A percentile compares a stretch with the other conserved stretches of the same genome.
Conservation (phyloP, 2,329 filamentous ascomycete genomes). For the Graphilbum ipis-grandicollis region DNA sequence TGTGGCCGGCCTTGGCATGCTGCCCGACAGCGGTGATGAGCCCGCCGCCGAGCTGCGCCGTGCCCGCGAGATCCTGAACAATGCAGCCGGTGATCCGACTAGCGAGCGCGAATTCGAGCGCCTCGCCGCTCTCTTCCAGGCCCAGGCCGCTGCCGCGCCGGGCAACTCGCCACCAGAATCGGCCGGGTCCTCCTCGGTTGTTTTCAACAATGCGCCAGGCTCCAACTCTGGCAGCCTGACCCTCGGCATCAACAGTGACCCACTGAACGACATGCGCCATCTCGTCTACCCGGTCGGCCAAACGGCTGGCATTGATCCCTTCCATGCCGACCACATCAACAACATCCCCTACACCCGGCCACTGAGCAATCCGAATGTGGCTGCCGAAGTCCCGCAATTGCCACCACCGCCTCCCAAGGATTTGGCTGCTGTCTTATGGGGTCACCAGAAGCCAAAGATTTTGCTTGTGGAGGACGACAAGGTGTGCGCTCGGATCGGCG, state of each 20-base stretch:
- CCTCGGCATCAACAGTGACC: slow-evolving; percentile 29
- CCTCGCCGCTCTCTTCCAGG: slow-evolving; percentile 33
- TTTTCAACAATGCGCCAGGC: slow-evolving; percentile 34
- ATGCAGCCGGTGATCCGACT: slow-evolving; percentile 31
- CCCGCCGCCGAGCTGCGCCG: slow-evolving; percentile 33
- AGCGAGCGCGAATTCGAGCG: slow-evolving; percentile 38
- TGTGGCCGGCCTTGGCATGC: slow-evolving; percentile 19
- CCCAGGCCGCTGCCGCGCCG: too few relatives aligned
- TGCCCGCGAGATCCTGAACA: slow-evolving; percentile 37
- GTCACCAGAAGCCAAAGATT: slow-evolving; percentile 53
- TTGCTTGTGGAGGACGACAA: slow-evolving; percentile 75
- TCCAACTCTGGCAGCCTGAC: slow-evolving; percentile 20
- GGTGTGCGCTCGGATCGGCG: slow-evolving; percentile 49
- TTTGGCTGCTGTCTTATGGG: slow-evolving; percentile 33
- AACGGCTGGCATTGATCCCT: slow-evolving; percentile 83
- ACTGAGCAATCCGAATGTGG: slow-evolving; percentile 35
- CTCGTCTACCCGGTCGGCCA: slow-evolving; percentile 85
- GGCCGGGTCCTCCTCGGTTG: slow-evolving; percentile 27
- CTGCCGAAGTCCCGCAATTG: slow-evolving; percentile 23
- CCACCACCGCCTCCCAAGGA: slow-evolving; percentile 18
- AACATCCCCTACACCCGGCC: slow-evolving; percentile 79
- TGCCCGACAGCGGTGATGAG: slow-evolving; percentile 29
- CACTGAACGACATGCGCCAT: slow-evolving; percentile 38
- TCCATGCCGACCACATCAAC: slow-evolving; percentile 84
- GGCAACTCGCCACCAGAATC: slow-evolving; percentile 31